Evolutionary conservation across 257 asterid genomes (phyloP).

Genomic region (Cinchona pubescens): DNA sequence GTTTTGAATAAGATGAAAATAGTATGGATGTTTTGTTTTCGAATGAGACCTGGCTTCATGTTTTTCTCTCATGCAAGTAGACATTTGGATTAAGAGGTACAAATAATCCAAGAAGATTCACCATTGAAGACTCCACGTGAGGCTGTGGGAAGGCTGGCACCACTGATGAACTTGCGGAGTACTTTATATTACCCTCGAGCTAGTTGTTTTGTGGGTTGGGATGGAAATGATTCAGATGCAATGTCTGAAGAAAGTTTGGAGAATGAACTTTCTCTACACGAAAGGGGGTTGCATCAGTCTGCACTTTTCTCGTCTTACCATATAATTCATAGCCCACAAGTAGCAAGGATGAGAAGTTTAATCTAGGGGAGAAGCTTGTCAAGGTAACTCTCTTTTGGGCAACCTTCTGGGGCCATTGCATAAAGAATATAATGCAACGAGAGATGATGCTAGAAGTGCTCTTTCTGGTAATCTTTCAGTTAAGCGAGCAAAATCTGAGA

Average conservation of each 20-base stretch:
- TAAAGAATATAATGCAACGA: conserved; percentile 30
- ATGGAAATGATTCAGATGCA: conserved; percentile 69
- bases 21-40: conserved; percentile 12
- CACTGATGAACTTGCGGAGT: conserved; percentile 44
- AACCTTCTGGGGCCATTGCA: conserved; percentile 33
- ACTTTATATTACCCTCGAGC: conserved; percentile 26
- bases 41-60: conserved; percentile 17
- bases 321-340: conserved; percentile 44
- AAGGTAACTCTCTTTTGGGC: conserved; percentile 39
- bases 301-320: conserved; percentile 53
- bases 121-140: conserved; percentile 86
- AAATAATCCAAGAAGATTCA: conserved; percentile 73
- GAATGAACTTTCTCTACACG: conserved; percentile 69
- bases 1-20: conserved; percentile 4
- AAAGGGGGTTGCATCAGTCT: conserved; percentile 73
- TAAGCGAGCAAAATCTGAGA: conserved; percentile 38
- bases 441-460: conserved; percentile 36
- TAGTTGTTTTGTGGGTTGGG: conserved; percentile 38
- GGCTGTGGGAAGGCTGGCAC: conserved; percentile 69
- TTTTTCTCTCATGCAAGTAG: conserved; percentile 35
- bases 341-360: conserved; percentile 76
- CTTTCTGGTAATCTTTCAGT: conserved; percentile 27
- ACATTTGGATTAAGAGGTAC: conserved; percentile 85
- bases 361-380: conserved; percentile 25
- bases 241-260: conserved; percentile 88